phyloP scores from a whole-genome alignment of 345 rosid genomes.

The Dipteronia sinensis region DNA sequence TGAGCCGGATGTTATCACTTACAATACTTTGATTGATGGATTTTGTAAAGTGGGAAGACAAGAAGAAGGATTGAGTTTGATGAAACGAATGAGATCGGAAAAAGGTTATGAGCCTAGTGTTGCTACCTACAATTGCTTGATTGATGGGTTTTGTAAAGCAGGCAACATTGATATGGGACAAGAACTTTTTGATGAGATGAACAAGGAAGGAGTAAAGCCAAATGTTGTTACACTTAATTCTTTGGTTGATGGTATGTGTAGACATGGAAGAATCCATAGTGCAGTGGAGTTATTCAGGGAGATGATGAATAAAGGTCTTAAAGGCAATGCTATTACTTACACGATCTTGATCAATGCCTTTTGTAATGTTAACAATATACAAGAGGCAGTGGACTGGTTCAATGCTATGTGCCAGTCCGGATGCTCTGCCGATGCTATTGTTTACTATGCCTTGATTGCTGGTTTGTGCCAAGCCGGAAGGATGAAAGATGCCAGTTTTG shows the following conservation, averaged over 20 bases:
- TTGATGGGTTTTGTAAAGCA: slow-evolving; percentile 67
- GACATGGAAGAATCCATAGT: slow-evolving; percentile 51
- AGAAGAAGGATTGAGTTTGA: slow-evolving; percentile 62
- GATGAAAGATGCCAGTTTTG: slow-evolving; percentile 50
- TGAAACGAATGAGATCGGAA: slow-evolving; percentile 54
- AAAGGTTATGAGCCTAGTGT: slow-evolving; percentile 46
- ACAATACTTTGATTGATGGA: slow-evolving; percentile 73
- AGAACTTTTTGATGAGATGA: slow-evolving; percentile 64
- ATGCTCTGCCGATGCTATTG: slow-evolving; percentile 57
- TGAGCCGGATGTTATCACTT: slow-evolving; percentile 65
- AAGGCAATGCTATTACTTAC: slow-evolving; percentile 52
- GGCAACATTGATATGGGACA: slow-evolving; percentile 61
- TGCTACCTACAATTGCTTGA: slow-evolving; percentile 70
- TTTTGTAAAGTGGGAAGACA: slow-evolving; percentile 77
- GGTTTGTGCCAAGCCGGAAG: slow-evolving; percentile 67
- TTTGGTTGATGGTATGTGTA: slow-evolving; percentile 75
- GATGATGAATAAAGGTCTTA: slow-evolving; percentile 54
- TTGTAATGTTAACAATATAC: slow-evolving; percentile 63
- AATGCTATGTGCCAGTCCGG: slow-evolving; percentile 51
- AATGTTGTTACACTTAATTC: slow-evolving; percentile 58
- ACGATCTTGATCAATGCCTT: slow-evolving; percentile 59
- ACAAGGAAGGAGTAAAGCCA: slow-evolving; percentile 46
- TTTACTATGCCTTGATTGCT: slow-evolving; percentile 61
- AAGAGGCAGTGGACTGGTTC: slow-evolving; percentile 57
- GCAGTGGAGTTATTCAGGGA: slow-evolving; percentile 57